A percentile compares a stretch with the other conserved stretches of the same genome.
Conservation (phyloP, 1,139 yeast species). For the Geotrichum reessii region DNA sequence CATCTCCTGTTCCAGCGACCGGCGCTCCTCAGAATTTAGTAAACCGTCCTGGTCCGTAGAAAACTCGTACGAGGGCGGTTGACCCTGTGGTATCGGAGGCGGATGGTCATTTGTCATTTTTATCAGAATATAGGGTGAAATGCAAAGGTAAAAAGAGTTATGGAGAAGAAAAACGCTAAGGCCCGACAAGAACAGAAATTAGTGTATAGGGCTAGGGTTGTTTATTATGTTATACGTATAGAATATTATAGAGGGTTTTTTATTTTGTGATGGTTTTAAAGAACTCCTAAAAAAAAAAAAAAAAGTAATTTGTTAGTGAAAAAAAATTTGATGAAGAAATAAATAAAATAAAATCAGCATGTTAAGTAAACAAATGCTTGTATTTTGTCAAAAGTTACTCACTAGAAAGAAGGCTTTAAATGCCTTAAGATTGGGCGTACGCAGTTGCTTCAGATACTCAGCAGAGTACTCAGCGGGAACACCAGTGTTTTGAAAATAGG, state of each 20-base stretch:
- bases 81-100: background rate
- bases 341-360: background rate
- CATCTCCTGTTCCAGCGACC: slow-evolving; percentile 31
- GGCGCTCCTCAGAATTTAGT: background rate
- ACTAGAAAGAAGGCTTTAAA: slow-evolving; percentile 31
- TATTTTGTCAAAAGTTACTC: slow-evolving; percentile 5
- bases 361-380: background rate
- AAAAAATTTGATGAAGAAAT: too few relatives aligned
- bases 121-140: background rate
- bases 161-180: background rate
- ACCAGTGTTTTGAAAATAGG: slow-evolving; percentile 32
- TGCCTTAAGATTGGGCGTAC: slow-evolving; percentile 27
- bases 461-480: slow-evolving; percentile 28
- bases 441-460: slow-evolving; percentile 29
- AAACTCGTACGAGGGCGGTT: slow-evolving; percentile 6
- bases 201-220: background rate
- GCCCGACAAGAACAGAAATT: background rate
- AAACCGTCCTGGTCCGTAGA: slow-evolving; percentile 6
- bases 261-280: slow-evolving; percentile 7
- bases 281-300: slow-evolving; percentile 6
- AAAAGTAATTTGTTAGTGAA: background rate
- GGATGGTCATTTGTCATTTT: background rate
- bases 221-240: background rate
- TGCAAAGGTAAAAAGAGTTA: background rate
- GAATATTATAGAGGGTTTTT: background rate